Evolutionary conservation across 164 flowering plant species (phyloP).

Genomic region (Umbilicus rupestris): DNA sequence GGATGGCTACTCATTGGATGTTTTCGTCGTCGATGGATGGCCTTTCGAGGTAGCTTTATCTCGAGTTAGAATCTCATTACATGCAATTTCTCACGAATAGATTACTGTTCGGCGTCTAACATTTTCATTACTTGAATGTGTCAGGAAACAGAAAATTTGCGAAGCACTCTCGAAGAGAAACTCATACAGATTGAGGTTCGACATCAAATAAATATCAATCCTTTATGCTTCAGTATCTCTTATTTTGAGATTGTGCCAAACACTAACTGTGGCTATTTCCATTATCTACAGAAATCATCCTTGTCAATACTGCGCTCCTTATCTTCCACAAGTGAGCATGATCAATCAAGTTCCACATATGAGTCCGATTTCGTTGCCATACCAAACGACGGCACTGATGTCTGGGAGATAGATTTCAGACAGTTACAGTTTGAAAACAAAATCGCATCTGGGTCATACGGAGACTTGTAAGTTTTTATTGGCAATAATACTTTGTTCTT

Average conservation of each 20-base stretch:
- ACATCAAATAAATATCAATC: too few relatives aligned
- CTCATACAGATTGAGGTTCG: conserved; percentile 31
- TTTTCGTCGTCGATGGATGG: conserved; percentile 37
- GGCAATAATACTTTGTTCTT: too few relatives aligned
- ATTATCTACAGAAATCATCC: background rate
- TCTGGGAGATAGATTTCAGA: conserved; percentile 72
- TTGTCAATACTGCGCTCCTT: conserved; percentile 1
- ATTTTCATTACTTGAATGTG: background rate
- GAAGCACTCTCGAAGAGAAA: conserved; percentile 29
- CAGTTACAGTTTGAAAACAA: conserved; percentile 42
- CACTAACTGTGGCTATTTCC: background rate
- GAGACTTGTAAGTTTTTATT: conserved; percentile 75
- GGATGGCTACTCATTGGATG: conserved; percentile 37
- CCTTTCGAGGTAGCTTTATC: background rate
- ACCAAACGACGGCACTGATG: conserved; percentile 44
- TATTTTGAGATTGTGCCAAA: background rate
- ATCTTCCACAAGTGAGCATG: conserved; percentile 15
- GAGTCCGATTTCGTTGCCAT: conserved; percentile 19
- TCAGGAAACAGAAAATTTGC: conserved; percentile 38
- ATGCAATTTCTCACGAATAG: too few relatives aligned
- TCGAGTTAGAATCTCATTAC: too few relatives aligned
- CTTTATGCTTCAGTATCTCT: too few relatives aligned
- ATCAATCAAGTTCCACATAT: conserved; percentile 18
- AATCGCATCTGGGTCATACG: conserved; percentile 71
- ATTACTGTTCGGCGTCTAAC: background rate